A percentile compares a stretch with the other conserved stretches of the same genome.
These are phyloP conservation scores for Tetraselmis striata DNA, from an alignment of 139 green algal genomes.

Conservation along the genomic window DNA sequence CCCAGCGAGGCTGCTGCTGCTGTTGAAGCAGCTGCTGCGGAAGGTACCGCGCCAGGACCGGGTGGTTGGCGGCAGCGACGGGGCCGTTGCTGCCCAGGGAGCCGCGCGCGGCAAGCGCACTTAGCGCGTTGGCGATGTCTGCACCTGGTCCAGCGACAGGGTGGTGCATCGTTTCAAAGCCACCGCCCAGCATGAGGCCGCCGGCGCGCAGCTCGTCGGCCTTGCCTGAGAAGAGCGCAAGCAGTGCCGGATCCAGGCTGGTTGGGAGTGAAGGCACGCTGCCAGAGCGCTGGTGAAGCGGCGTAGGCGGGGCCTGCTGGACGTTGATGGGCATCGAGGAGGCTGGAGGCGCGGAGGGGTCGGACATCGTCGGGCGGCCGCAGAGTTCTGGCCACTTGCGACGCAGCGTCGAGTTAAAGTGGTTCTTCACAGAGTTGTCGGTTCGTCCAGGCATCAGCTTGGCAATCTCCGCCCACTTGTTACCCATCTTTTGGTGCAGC, in stretches of 20 bases:
- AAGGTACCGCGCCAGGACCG: neutral
- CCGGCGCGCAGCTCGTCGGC: neutral
- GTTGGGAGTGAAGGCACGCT: neutral
- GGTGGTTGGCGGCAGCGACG: neutral
- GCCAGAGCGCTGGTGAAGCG: neutral
- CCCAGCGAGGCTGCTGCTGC: too few species aligned
- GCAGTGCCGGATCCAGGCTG: neutral
- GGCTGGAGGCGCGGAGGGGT: too few species aligned
- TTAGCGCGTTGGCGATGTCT: neutral
- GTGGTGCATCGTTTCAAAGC: too few species aligned
- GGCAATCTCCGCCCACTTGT: constrained; percentile 66
- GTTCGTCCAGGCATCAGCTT: constrained; percentile 61
- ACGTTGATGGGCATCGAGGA: too few species aligned
- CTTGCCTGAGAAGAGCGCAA: neutral
- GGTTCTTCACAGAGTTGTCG: constrained; percentile 85
- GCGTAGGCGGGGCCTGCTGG: neutral
- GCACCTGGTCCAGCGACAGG: neutral
- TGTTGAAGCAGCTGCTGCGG: too few species aligned
- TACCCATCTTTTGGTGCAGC: constrained; percentile 32
- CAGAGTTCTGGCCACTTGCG: constrained; percentile 19
- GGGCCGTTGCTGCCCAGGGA: too few species aligned
- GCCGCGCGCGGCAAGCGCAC: neutral
- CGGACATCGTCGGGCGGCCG: neutral
- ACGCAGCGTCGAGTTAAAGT: constrained; percentile 70
- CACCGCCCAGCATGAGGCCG: too few species aligned